Base-by-base conservation (phyloP, 345 rosid species). In the Camelina hispida region DNA sequence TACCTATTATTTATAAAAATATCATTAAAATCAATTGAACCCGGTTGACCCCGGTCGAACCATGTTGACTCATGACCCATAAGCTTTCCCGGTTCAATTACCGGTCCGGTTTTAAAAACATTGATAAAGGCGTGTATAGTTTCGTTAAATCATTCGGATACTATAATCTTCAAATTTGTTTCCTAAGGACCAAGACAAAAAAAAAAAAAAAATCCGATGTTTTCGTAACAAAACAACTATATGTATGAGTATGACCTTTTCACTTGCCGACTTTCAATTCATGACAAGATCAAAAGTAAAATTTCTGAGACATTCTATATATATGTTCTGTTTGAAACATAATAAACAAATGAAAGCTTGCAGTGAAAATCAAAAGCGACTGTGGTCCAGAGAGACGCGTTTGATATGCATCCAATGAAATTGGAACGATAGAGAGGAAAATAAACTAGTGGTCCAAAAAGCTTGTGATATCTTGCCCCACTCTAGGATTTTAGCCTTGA, bases 301-400 rank as follows among this genome's bases (percentile, higher is more conserved):
- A 0, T 58, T 58, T 30, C 5, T 14, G 13, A 68, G 62, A 75
- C 74, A 75, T 68, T 68, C 16, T 34, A 61, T 32, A 32, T 34
- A 32, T 28, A 28, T 28, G 30, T 43, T 44, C 18, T 66, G 13
- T 67, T 58, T 37, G 25, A 17, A 68, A 11, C 56, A 75, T 43
- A 54, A 28, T 28, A 68, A 60, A 60, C 48, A 68, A 32, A 68
- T 23, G 6, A 43, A 61, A 61, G 16, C 63, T 42, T 32, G 64
- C 64, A 68, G 69, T 68, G 64, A 76, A 61, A 68, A 61, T 20
- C 25, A 63, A 69, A 68, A 68, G 68, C 3, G 14, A 15, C 18
- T 37, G 66, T 76, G 80, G 80, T 69, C 80, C 75, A 61, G 60
- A 60, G 56, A 53, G 2, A 34, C n/a, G 57, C 63, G 42, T 68